Evolutionary conservation across 176 grass and related monocot genomes (phyloP).

Genomic region (Otatea glauca): DNA sequence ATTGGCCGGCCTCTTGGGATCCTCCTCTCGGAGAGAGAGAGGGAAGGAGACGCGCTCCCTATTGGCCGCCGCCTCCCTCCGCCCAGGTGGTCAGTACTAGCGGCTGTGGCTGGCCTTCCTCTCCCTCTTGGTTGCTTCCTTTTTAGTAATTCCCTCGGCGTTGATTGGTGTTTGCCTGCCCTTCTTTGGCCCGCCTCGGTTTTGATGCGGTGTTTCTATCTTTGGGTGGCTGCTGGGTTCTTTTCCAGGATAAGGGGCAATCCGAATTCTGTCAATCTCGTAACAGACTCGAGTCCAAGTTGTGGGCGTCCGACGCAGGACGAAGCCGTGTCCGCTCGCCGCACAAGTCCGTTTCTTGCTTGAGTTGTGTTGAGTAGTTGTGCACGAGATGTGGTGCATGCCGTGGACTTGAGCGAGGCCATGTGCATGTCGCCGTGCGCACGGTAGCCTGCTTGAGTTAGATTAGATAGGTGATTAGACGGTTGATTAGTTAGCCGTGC

Average conservation of each 20-base stretch:
- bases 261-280: constrained; percentile 17
- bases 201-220: constrained; percentile 49
- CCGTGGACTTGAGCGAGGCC: no score
- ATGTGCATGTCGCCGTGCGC: no score
- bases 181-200: constrained; percentile 26
- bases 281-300: no score
- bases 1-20: constrained; percentile 41
- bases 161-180: constrained; percentile 41
- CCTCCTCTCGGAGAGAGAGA: background rate
- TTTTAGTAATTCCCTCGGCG: background rate
- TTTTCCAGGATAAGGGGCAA: constrained; percentile 3
- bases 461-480: no score
- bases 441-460: no score
- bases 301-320: no score
- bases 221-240: background rate
- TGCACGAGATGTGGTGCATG: no score
- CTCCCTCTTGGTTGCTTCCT: background rate
- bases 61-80: constrained; percentile 49
- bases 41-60: background rate
- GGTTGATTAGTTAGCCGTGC: no score
- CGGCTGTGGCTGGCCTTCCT: background rate
- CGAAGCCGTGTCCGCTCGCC: no score
- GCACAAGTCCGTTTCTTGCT: no score
- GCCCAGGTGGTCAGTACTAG: constrained; percentile 39
- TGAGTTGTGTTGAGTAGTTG: no score